Conservation (phyloP, 345 rosid genomes). For the Sonneratia caseolaris region DNA sequence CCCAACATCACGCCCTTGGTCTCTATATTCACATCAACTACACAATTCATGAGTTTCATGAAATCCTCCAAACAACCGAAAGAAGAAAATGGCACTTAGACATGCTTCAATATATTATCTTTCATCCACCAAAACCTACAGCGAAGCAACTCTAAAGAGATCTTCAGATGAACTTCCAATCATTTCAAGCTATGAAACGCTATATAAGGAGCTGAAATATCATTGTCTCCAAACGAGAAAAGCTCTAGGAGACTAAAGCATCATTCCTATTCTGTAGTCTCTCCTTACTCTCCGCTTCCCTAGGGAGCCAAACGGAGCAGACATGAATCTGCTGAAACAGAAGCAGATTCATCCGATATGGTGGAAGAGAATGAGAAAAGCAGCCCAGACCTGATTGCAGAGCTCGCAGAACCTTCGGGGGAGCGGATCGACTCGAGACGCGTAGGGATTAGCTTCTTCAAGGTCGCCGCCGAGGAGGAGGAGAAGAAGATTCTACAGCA, state of each 20-base stretch:
- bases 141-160: not conserved
- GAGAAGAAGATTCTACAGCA: not conserved
- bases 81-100: not conserved
- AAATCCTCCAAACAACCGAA: not conserved
- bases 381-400: too few species aligned
- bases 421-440: too few species aligned
- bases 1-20: constrained; percentile 11
- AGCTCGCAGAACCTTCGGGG: too few species aligned
- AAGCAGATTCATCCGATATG: not conserved
- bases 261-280: not conserved
- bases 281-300: not conserved
- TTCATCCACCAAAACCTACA: not conserved
- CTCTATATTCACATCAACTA: constrained; percentile 1
- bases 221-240: not conserved
- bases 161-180: not conserved
- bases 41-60: not conserved
- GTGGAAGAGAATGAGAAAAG: too few species aligned
- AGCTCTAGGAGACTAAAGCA: not conserved
- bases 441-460: not conserved
- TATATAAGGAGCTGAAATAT: not conserved
- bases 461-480: not conserved
- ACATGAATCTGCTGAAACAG: too few species aligned
- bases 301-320: not conserved
- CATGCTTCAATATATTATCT: not conserved
- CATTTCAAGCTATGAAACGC: not conserved